These are phyloP conservation scores for Venturia effusa DNA, from an alignment of 2,329 filamentous ascomycete genomes.

Conservation along the genomic window DNA sequence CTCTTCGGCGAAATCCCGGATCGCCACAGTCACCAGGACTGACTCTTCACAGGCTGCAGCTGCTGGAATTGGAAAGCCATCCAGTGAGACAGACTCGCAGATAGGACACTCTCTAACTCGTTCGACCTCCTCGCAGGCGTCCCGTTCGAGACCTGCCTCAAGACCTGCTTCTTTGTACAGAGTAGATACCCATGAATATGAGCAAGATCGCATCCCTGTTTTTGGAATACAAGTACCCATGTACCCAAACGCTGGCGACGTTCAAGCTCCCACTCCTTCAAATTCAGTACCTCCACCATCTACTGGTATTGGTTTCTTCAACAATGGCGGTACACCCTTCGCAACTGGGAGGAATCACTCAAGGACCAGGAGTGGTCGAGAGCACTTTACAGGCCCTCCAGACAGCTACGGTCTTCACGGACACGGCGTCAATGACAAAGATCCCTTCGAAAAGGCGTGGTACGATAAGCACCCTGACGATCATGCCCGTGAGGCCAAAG, in stretches of 20 bases:
- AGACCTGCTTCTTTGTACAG: slow-evolving; percentile 42
- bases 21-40: slow-evolving; percentile 76
- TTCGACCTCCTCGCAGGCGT: slow-evolving; percentile 37
- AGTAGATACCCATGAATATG: slow-evolving; percentile 34
- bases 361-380: slow-evolving; percentile 62
- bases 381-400: slow-evolving; percentile 60
- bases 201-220: slow-evolving; percentile 82
- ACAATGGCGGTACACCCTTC: slow-evolving; percentile 30
- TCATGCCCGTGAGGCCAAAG: slow-evolving; percentile 61
- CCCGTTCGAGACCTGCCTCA: slow-evolving; percentile 37
- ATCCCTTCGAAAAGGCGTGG: slow-evolving; percentile 84
- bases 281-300: slow-evolving; percentile 36
- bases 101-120: slow-evolving; percentile 21
- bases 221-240: slow-evolving; percentile 90
- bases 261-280: slow-evolving; percentile 83
- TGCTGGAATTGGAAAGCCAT: slow-evolving; percentile 64
- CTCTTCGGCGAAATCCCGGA: slow-evolving; percentile 70
- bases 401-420: slow-evolving; percentile 91
- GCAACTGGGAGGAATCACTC: slow-evolving; percentile 41
- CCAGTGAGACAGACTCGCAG: slow-evolving; percentile 25
- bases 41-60: slow-evolving; percentile 79
- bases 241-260: slow-evolving; percentile 84
- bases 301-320: slow-evolving; percentile 41
- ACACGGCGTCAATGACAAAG: slow-evolving; percentile 63
- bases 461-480: slow-evolving; percentile 85